Evolutionary conservation across 2,329 filamentous ascomycete genomes (phyloP), one percentile per base, ranked within the genome.

Genomic region (Daldinia eschscholtzii): DNA sequence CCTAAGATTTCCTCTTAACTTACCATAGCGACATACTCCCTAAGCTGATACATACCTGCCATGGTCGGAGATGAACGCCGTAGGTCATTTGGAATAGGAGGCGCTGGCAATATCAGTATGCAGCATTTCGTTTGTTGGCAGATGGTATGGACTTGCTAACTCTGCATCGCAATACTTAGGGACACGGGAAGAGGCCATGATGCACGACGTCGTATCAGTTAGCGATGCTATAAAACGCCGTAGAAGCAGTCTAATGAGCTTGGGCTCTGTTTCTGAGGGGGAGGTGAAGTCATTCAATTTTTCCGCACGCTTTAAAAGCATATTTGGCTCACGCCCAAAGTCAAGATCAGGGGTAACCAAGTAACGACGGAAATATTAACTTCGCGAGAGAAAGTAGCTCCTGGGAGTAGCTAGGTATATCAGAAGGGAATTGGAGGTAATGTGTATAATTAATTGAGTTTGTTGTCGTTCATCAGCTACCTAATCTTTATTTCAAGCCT

Each of bases 51-150:
- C 12, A 57, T 28, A 39, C 15, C 20, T 35, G 42, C 23, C 4
- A 66, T 65, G 64, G 42, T 37, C 1, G 57, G 68, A 6, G 61
- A 58, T 23, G 73, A 75, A 57, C 67, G 67, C 23, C 72, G 68
- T 5, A 74, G 63, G 50, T 77, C 75, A 12, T 77, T 77, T 67
- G 75, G 75, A 6, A 76, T 77, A 33, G 75, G 75, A 23, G 75
- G 75, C 12, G 75, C 75, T n/a, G 75, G 75, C 1, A 76, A 76
- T 50, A 77, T 77, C 37, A 71, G 75, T 77, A 76, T 35, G 73
- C 4, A 9, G 20, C 4, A 12, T 23, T 10, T 48, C 23, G 7
- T 18, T 10, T 12, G 12, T 35, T 37, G 7, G 15, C 12, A 13
- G 6, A 28, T 48, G 44, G 20, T 7, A 13, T 13, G 6, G 20